Percentiles rank a stretch among this genome's conserved stretches.
phyloP scores from a whole-genome alignment of 768 basidiomycete species.

The Lyophyllum atratum region DNA sequence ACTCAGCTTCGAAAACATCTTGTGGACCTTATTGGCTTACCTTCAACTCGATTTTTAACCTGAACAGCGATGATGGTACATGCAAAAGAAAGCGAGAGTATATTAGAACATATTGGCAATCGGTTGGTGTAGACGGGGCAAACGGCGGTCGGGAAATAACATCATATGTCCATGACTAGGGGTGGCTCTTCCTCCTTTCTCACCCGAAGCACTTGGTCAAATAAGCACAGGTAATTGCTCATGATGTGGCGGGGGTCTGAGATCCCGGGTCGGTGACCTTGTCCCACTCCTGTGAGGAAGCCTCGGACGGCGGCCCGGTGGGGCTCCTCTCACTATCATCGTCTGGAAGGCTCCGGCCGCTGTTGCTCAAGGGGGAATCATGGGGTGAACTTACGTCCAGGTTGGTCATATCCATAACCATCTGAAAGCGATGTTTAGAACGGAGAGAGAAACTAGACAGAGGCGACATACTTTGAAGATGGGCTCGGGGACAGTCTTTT shows the following conservation, averaged over 20 bases:
- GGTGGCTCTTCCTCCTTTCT: constrained; percentile 10
- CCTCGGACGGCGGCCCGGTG: constrained; percentile 77
- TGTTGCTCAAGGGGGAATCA: constrained; percentile 29
- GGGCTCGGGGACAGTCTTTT: constrained; percentile 82
- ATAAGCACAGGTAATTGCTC: constrained; percentile 12
- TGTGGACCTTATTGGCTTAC: constrained; percentile 49
- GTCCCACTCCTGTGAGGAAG: constrained; percentile 92
- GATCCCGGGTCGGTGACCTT: constrained; percentile 76
- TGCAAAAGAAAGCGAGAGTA: constrained; percentile 42
- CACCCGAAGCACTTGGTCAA: constrained; percentile 14
- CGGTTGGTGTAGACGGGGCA: constrained; percentile 11
- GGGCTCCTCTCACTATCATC: constrained; percentile 62
- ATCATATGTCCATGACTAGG: constrained; percentile 17
- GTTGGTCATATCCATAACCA: constrained; percentile 83
- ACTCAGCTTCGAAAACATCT: constrained; percentile 8
- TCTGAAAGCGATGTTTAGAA: constrained; percentile 30
- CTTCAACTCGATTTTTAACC: constrained; percentile 72
- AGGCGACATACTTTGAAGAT: constrained; percentile 67
- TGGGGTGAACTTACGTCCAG: constrained; percentile 81
- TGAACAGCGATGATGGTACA: constrained; percentile 30
- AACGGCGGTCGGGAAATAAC: constrained; percentile 8
- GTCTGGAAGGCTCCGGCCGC: constrained; percentile 27
- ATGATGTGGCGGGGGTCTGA: constrained; percentile 45
- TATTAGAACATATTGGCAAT: constrained; percentile 60
- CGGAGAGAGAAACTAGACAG: neutral